A percentile compares a stretch with the other conserved stretches of the same genome.
Conservation (phyloP, 2,329 filamentous ascomycete genomes). For the Aureobasidium sp. region DNA sequence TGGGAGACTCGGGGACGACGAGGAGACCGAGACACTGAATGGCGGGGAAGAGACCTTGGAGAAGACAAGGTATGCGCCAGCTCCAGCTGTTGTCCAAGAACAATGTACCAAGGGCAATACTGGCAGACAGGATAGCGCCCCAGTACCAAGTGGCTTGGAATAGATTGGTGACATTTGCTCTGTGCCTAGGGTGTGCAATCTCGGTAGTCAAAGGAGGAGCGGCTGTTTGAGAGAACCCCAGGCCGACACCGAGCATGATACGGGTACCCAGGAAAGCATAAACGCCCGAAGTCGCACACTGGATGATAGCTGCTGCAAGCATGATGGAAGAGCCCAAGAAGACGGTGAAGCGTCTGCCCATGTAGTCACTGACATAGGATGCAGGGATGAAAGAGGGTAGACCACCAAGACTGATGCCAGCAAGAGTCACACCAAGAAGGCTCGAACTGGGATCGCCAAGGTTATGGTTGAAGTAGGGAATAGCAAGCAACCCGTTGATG, state of each 20-base stretch:
- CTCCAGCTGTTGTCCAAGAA: conserved; percentile 20
- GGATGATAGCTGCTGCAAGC: conserved; percentile 20
- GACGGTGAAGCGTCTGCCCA: conserved; percentile 23
- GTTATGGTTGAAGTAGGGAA: conserved; percentile 30
- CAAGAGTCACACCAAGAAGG: conserved; percentile 24
- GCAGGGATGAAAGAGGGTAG: conserved; percentile 22
- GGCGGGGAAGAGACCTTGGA: conserved; percentile 22
- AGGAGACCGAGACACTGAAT: conserved; percentile 21
- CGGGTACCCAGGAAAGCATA: conserved; percentile 20
- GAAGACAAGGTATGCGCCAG: conserved; percentile 24
- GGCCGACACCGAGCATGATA: conserved; percentile 29
- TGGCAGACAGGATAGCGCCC: conserved; percentile 23
- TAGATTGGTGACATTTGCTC: conserved; percentile 27
- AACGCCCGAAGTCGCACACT: conserved; percentile 21
- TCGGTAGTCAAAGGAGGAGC: conserved; percentile 6
- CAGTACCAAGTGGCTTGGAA: conserved; percentile 25
- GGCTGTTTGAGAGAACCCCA: conserved; percentile 27
- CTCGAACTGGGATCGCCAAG: conserved; percentile 23
- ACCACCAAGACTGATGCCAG: conserved; percentile 24
- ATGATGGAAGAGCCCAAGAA: conserved; percentile 20
- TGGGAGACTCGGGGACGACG: conserved; percentile 22
- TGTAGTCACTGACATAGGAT: conserved; percentile 21
- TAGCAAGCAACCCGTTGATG: conserved; percentile 31
- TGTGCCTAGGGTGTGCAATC: conserved; percentile 10
- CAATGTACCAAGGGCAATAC: conserved; percentile 21